Evolutionary conservation across 768 basidiomycete genomes (phyloP).

Genomic region (Strobilomyces dryophilus): DNA sequence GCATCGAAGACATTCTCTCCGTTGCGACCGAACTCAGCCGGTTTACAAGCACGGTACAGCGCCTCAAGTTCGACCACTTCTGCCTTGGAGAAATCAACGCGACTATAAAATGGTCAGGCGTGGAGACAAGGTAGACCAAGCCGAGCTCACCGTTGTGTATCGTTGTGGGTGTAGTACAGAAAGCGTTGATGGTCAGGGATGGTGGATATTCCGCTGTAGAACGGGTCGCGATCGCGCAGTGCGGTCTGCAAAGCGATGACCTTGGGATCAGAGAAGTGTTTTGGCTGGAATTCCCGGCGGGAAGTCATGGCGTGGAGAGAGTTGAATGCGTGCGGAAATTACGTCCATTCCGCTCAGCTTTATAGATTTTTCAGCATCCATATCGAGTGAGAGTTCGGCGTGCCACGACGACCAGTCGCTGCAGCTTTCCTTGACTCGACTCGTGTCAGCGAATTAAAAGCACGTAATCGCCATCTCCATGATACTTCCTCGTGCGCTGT

Average conservation of each 20-base stretch:
- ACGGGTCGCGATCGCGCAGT: background rate
- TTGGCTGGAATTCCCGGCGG: too few relatives aligned
- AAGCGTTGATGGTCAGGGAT: background rate
- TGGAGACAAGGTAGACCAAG: too few relatives aligned
- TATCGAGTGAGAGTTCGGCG: too few relatives aligned
- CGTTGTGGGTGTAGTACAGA: background rate
- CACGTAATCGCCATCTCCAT: too few relatives aligned
- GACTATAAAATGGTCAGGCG: background rate
- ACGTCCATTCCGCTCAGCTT: background rate
- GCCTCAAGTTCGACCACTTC: background rate
- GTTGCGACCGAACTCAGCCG: constrained; percentile 4
- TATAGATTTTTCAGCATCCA: background rate
- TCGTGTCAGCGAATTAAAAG: too few relatives aligned
- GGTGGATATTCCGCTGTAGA: background rate
- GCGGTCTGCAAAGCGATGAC: background rate
- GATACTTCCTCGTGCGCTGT: too few relatives aligned
- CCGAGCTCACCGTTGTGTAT: background rate
- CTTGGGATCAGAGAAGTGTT: background rate
- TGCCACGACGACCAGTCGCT: too few relatives aligned
- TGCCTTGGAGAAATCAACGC: background rate
- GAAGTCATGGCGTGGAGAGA: too few relatives aligned
- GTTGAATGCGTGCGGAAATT: too few relatives aligned
- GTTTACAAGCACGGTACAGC: constrained; percentile 3
- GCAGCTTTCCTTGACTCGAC: too few relatives aligned
- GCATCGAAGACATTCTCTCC: constrained; percentile 2